Evolutionary conservation across 2,329 filamentous ascomycete genomes (phyloP), one percentile per base, ranked within the genome.

Genomic region (Talaromyces sp.): DNA sequence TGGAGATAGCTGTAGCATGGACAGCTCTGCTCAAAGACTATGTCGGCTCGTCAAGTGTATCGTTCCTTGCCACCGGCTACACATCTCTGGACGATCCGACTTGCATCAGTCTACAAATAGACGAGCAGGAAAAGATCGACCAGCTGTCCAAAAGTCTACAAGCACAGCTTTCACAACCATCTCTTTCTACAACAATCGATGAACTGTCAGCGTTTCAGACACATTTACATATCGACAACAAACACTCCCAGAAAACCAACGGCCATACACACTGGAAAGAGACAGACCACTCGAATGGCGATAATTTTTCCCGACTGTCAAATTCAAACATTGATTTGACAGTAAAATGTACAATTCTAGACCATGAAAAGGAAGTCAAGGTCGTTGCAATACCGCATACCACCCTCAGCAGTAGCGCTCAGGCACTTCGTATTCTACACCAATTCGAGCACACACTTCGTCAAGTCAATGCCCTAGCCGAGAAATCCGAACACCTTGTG

Each of bases 11-110:
- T 19, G 28, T 25, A 30, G 57, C 57, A 28, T 59, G 57, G 57
- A 19, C 57, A 54, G 32, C 54, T n/a, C 22, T 59, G 33, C 57
- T 59, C 13, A 59, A 59, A 28, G 57, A 59, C 19, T 59, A 59
- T 54, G 25, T 53, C 32, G 57, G 49, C 13, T 59, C 57, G n/a
- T 59, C 47, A n/a, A 25, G 51, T 44, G 30, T 59, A 13, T 53
- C 49, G 8, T 58, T 58, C 33, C 30, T 19, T 25, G 28, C 28
- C n/a, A 52, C 47, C 3, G 28, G 44, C 5, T 39, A 22, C 53
- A 11, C 53, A 19, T 22, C 22, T 9, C 30, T 36, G 13, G 32
- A 36, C 7, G 9, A 36, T 7, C 19, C 53, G 10, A 55, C 7
- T 17, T 11, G 3, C 30, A 39, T 55, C 32, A 22, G 17, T 25